These are phyloP conservation scores for Penicillium rolfsii DNA, from an alignment of 2,329 filamentous ascomycete genomes.

Conservation along the genomic window DNA sequence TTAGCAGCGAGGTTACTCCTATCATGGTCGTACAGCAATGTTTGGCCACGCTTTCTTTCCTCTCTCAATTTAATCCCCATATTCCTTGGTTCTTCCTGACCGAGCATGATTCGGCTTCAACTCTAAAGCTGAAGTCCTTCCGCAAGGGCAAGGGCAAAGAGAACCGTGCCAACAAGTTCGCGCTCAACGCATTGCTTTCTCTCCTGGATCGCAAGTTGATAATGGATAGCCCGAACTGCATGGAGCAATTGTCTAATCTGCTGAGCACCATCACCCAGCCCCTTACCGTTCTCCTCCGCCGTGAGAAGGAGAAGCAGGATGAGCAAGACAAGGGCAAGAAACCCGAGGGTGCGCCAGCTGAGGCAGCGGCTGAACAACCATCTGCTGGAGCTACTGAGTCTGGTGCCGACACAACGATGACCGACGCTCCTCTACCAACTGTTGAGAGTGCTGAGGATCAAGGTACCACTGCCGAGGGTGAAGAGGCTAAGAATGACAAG, in stretches of 20 bases:
- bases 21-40: constrained; percentile 96
- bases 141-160: constrained; percentile 91
- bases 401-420: constrained; percentile 44
- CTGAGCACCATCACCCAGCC: constrained; percentile 88
- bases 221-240: constrained; percentile 94
- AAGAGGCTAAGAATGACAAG: constrained; percentile 27
- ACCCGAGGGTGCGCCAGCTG: constrained; percentile 33
- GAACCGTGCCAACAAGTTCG: constrained; percentile 79
- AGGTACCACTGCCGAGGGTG: constrained; percentile 40
- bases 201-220: constrained; percentile 92
- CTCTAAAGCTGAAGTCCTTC: constrained; percentile 74
- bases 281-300: constrained; percentile 77
- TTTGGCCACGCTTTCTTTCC: constrained; percentile 78
- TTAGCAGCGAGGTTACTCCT: constrained; percentile 86
- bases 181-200: constrained; percentile 85
- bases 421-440: constrained; percentile 41
- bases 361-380: constrained; percentile 29
- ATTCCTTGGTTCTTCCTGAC: constrained; percentile 91
- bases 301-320: constrained; percentile 73
- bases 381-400: constrained; percentile 31
- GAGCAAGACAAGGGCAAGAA: constrained; percentile 46
- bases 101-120: constrained; percentile 81
- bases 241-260: constrained; percentile 88
- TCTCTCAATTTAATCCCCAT: constrained; percentile 82
- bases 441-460: constrained; percentile 38